Base-by-base conservation (phyloP, 345 rosid genomes). In the Linum lewisii region DNA sequence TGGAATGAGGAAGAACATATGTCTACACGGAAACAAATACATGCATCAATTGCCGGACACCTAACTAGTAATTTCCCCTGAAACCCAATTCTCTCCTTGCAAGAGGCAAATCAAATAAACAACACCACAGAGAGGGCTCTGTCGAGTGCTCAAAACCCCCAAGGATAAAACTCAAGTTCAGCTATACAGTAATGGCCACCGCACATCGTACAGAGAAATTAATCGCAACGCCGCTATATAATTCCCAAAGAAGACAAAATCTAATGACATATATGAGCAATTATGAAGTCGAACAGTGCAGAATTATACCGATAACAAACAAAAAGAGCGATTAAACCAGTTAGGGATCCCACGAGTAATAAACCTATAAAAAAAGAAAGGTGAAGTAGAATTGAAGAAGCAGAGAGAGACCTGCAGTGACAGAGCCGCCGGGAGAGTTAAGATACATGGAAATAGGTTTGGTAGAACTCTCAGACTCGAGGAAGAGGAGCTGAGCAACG, bases 371-470 rank as follows among this genome's bases (percentile, higher is more conserved):
- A 13, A 42, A 19, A 15, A 23, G 19, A 21, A 52, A 21, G 13
- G 7, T 53, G 21, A 58, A n/a, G 1, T 4, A 19, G 26, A 8
- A 22, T 42, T 25, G 38, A 61, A 25, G 25, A 57, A 24, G 38
- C 36, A 20, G n/a, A 2, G 10, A 29, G 8, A 26, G 32, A 94
- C 99, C 99, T 69, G 96, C 95, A 44, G 95, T 90, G 79, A 94
- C 99, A 5, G 84, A 90, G 70, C 99, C 97, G 51, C 99, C 96
- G 0, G 99, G 97, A 26, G 99, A 90, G 65, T 94, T 87, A 70
- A 94, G 92, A 68, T 94, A 90, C 97, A 94, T 87, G 74, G 90
- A 82, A 66, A 94, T 90, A 53, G 96, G 99, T 72, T 94, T 94
- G 11, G 97, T 82, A 54, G 96, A 96, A 73, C 84, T 94, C 78